Evolutionary conservation across 306 rosid species (phyloP), one percentile per base, ranked within the genome.

Genomic region (Cucumis cinereus): DNA sequence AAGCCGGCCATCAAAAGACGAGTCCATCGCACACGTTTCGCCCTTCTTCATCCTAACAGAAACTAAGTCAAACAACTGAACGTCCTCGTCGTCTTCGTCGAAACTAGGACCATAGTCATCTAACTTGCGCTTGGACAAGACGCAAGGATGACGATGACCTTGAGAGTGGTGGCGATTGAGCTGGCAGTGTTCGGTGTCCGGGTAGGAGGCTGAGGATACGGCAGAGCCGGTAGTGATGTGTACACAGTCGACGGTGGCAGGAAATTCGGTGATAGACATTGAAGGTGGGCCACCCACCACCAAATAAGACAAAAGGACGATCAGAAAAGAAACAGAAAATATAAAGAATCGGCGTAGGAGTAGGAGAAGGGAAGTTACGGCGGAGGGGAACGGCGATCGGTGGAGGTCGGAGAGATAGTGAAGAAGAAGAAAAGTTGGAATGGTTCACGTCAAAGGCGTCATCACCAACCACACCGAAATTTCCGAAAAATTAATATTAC

Each of bases 51-150:
- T 91, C 68, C 91, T 88, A 22, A 84, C 90, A 10, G 86, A 80
- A 12, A 87, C 86, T 81, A 89, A 75, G 84, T 90, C 96, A 13
- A 80, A 43, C n/a, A 70, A 50, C 15, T 72, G 74, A 69, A 49
- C 75, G 80, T 77, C 87, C 61, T 60, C 86, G 58, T 81, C 91
- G 8, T 85, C 87, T 30, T 83, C 89, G 45, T 82, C 86, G 76
- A 77, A 78, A 75, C 79, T 50, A 19, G 90, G 82, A 13, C 82
- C 83, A 74, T 84, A 87, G 50, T 90, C 93, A 76, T 84, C 93
- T 45, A 88, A 82, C 79, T 93, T 93, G 8, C 98, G 93, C 76
- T 93, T 93, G 1, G 92, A 79, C 2, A 92, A 77, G 43, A 76
- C 79, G 30, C 90, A 81, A 49, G 64, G 79, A 47, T 56, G 79